Conservation (phyloP, 176 grass and related monocot genomes). For the Musa schizocarpa region DNA sequence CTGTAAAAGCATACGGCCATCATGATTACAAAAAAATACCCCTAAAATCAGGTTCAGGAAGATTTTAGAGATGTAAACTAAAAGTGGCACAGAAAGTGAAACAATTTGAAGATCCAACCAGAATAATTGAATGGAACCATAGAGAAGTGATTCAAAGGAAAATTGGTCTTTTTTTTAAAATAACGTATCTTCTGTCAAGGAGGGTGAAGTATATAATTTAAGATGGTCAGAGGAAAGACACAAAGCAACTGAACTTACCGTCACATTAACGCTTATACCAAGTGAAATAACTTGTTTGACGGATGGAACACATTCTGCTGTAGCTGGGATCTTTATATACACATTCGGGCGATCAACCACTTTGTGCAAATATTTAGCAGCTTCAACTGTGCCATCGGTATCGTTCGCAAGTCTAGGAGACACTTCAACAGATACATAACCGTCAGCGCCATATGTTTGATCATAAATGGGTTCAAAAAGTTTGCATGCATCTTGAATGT, state of each 20-base stretch:
- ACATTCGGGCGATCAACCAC: slow-evolving; percentile 78
- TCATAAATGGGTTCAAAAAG: slow-evolving; percentile 92
- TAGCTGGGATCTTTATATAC: slow-evolving; percentile 98
- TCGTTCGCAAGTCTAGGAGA: slow-evolving; percentile 94
- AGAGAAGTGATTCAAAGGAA: not conserved
- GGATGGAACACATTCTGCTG: slow-evolving; percentile 89
- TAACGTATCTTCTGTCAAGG: not conserved
- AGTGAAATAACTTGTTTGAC: slow-evolving; percentile 78
- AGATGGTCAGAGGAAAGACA: not conserved
- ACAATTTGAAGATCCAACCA: too few relatives aligned
- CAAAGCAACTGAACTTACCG: slow-evolving; percentile 39
- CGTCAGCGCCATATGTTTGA: slow-evolving; percentile 69
- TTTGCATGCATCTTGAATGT: slow-evolving; percentile 92
- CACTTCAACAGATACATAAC: slow-evolving; percentile 96
- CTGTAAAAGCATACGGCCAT: not conserved
- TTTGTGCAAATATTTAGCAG: slow-evolving; percentile 91
- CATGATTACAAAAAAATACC: too few relatives aligned
- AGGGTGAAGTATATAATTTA: not conserved
- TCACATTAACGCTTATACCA: slow-evolving; percentile 95
- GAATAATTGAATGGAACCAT: too few relatives aligned
- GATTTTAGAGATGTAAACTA: not conserved
- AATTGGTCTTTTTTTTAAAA: not conserved
- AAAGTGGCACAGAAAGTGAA: not conserved
- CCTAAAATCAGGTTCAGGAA: not conserved
- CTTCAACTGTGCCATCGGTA: slow-evolving; percentile 74